Percentiles rank a stretch among this genome's conserved stretches.
phyloP scores from a whole-genome alignment of 495 filamentous ascomycete species.

The Rhizodiscina lignyota region DNA sequence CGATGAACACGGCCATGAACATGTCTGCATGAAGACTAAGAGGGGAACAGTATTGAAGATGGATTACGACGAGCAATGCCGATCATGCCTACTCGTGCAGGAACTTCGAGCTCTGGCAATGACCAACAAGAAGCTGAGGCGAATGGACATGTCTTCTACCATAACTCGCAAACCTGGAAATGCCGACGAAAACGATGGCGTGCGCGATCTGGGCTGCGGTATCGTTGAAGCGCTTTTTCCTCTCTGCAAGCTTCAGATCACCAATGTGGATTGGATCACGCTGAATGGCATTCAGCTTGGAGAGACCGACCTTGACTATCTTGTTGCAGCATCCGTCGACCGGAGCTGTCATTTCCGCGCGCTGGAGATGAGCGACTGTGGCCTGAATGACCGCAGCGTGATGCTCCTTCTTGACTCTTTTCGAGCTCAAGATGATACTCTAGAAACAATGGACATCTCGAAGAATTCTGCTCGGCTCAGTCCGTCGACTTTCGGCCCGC shows the following conservation, averaged over 20 bases:
- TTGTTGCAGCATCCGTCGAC: slow-evolving; percentile 50
- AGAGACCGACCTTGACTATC: slow-evolving; percentile 60
- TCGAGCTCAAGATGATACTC: slow-evolving; percentile 46
- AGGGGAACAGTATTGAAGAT: slow-evolving; percentile 39
- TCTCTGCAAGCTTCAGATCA: slow-evolving; percentile 53
- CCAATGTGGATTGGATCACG: slow-evolving; percentile 63
- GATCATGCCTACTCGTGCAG: slow-evolving; percentile 48
- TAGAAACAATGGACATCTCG: slow-evolving; percentile 65
- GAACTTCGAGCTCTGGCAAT: slow-evolving; percentile 56
- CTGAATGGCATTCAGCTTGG: slow-evolving; percentile 73
- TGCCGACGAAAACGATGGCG: slow-evolving; percentile 28
- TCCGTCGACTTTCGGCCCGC: slow-evolving; percentile 41
- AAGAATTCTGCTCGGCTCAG: slow-evolving; percentile 58
- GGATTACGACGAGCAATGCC: slow-evolving; percentile 39
- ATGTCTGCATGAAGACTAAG: slow-evolving; percentile 39
- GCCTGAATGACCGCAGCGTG: slow-evolving; percentile 43
- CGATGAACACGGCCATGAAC: slow-evolving; percentile 46
- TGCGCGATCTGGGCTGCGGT: slow-evolving; percentile 52
- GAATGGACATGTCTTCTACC: slow-evolving; percentile 46
- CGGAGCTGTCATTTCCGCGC: slow-evolving; percentile 51
- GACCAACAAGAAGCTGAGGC: slow-evolving; percentile 42
- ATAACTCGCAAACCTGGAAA: slow-evolving; percentile 32
- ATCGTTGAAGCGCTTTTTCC: slow-evolving; percentile 68
- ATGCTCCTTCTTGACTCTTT: slow-evolving; percentile 40
- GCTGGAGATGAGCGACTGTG: slow-evolving; percentile 70